These are phyloP conservation scores for Cadophora gregata DNA, from an alignment of 2,329 filamentous ascomycete genomes.

Conservation along the genomic window DNA sequence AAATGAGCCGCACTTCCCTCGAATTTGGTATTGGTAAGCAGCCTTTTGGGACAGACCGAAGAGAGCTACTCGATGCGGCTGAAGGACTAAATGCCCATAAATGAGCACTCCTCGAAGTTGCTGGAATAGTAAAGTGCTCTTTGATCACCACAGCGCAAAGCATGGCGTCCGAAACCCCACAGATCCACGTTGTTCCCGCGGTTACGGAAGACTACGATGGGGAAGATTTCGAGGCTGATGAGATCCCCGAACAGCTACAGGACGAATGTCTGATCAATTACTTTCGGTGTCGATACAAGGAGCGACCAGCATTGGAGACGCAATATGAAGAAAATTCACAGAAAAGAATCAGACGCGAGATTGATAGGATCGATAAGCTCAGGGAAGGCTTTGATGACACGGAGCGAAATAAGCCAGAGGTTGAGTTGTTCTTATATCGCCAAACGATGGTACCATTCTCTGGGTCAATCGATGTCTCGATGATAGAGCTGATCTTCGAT, in stretches of 20 bases:
- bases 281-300: constrained; percentile 20
- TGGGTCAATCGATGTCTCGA: too few relatives aligned
- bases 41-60: neutral
- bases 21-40: constrained; percentile 8
- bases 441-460: constrained; percentile 4
- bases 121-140: neutral
- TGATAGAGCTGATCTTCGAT: neutral
- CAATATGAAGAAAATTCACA: neutral
- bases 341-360: neutral
- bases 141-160: neutral
- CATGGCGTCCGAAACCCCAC: neutral
- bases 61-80: neutral
- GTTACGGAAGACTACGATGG: neutral
- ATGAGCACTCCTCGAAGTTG: neutral
- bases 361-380: constrained; percentile 11
- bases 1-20: constrained; percentile 10
- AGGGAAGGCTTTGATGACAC: constrained; percentile 2
- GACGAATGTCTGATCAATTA: constrained; percentile 16
- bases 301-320: neutral
- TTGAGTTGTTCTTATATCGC: constrained; percentile 7
- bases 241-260: constrained; percentile 9
- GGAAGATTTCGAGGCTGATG: constrained; percentile 17
- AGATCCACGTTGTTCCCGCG: constrained; percentile 3
- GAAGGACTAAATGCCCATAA: constrained; percentile 9
- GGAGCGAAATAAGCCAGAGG: neutral